Base-by-base conservation (phyloP, 305 asterid species). In the Solanum hybrid region DNA sequence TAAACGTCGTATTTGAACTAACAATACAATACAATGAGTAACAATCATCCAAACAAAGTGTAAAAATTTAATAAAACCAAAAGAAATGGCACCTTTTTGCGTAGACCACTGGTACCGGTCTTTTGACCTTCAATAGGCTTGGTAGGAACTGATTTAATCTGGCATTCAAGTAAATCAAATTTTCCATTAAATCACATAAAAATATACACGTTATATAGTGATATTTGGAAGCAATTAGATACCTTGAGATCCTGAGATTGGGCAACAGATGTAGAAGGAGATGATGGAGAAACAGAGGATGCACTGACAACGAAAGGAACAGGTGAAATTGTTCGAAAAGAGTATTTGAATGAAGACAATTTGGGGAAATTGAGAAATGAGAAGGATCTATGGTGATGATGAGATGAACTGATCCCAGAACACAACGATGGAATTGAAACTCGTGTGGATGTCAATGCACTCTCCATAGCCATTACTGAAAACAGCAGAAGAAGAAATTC, bases 51-150 rank as follows among this genome's bases (percentile, higher is more conserved):
- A 66, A 66, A 66, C 73, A 66, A 66, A 9, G 29, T 4, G 29
- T 66, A 66, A 66, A 42, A 31, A 0, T 35, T n/a, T 14, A 73
- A 86, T 78, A 85, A 87, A 37, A 8, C 81, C 71, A 69, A 40
- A 51, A 81, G 72, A 10, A 29, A 75, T 40, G 27, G 69, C 79
- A 97, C 99, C 96, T 96, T 97, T 92, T 97, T 97, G 69, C 99
- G 93, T 77, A 97, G 98, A 35, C 99, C 99, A 91, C 99, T 96
- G 7, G 99, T 96, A 40, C 99, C 99, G 80, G 99, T 97, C 92
- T 97, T 97, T 91, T 96, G 99, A 37, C 98, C 98, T 92, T 97
- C 98, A 85, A 97, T 92, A 79, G 98, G 98, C 92, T 93, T 91
- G 13, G 99, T 95, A 31, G 97, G 96, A 71, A 96, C 92, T 66